Base-by-base conservation (phyloP, 2,329 filamentous ascomycete genomes). In the Elsinoe australis region DNA sequence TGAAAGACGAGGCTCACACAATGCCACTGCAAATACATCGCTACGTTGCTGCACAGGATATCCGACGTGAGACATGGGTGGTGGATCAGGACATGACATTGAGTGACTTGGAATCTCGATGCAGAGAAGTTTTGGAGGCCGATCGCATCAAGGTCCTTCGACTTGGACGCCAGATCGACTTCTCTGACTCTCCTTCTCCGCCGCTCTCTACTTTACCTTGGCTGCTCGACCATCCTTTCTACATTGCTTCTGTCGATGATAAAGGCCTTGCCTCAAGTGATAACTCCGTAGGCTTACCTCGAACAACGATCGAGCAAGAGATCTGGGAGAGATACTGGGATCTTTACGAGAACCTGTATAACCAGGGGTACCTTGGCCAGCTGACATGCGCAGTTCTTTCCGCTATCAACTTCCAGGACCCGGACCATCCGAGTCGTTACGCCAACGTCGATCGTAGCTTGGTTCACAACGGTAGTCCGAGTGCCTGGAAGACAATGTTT, bases 311-410 rank as follows among this genome's bases (percentile, higher is more conserved):
- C 17, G 22, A 44, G 15, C 6, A 21, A 9, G 39, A 19, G 17
- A 15, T 44, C n/a, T 9, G 14, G 8, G 26, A 19, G n/a, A 21
- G 17, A n/a, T 44, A 32, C 39, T 44, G 22, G 26, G 15, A 9
- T 9, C 12, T 44, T 26, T 44, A 44, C 39, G 39, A 44, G 24
- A 9, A 44, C 24, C 21, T 44, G 26, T 44, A 31, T 17, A 12
- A 32, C n/a, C 17, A 29, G 6, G 39, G 22, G 3, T 31, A 4
- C 1, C 19, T 32, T 3, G 39, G 39, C 19, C 15, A n/a, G 12
- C 17, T 18, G n/a, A 26, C 28, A 6, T 24, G 24, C 8, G 17
- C n/a, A 3, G 14, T 44, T 3, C 17, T 44, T 10, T 26, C 14
- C 5, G 21, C 7, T 10, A 26, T 44, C 24, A 24, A 29, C 10